These are phyloP conservation scores for Cyberlindnera mississippiensis DNA, from an alignment of 805 yeast species.

Conservation along the genomic window DNA sequence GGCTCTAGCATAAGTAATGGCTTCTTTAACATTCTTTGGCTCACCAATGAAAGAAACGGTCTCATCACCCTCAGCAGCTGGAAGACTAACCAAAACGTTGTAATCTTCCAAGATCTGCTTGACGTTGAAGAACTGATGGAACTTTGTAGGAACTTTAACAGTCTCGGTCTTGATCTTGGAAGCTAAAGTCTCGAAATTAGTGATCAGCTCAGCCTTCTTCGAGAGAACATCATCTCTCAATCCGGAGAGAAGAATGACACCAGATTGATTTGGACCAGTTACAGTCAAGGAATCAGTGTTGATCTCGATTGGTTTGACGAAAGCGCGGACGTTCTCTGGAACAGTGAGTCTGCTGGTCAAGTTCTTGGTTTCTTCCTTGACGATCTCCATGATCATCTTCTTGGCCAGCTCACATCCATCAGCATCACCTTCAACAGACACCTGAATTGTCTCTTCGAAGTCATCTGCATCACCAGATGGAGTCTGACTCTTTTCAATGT, in stretches of 20 bases:
- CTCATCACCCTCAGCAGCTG: slow-evolving; percentile 41
- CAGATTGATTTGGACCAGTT: slow-evolving; percentile 34
- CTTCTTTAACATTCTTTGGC: slow-evolving; percentile 50
- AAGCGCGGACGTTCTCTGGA: slow-evolving; percentile 29
- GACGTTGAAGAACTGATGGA: slow-evolving; percentile 67
- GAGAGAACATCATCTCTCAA: slow-evolving; percentile 60
- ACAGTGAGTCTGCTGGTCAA: slow-evolving; percentile 49
- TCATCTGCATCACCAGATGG: slow-evolving; percentile 53
- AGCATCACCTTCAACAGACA: slow-evolving; percentile 75
- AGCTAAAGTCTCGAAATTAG: slow-evolving; percentile 41
- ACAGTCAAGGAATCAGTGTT: slow-evolving; percentile 27
- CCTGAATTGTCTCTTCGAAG: slow-evolving; percentile 53
- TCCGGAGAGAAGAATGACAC: slow-evolving; percentile 58
- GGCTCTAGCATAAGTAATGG: slow-evolving; percentile 57
- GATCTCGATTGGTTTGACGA: slow-evolving; percentile 31
- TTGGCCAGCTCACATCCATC: slow-evolving; percentile 80
- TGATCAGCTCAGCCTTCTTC: slow-evolving; percentile 49
- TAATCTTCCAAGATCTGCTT: slow-evolving; percentile 48
- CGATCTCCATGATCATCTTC: slow-evolving; percentile 63
- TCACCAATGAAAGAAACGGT: slow-evolving; percentile 64
- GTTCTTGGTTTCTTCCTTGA: slow-evolving; percentile 66
- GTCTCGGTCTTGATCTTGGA: slow-evolving; percentile 43
- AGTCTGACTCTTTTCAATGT: slow-evolving; percentile 49
- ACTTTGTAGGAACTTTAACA: slow-evolving; percentile 58
- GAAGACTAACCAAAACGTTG: slow-evolving; percentile 55